Percentiles rank a stretch among this genome's conserved stretches.
phyloP scores from a whole-genome alignment of 306 rosid species.

The Leucaena leucocephala region DNA sequence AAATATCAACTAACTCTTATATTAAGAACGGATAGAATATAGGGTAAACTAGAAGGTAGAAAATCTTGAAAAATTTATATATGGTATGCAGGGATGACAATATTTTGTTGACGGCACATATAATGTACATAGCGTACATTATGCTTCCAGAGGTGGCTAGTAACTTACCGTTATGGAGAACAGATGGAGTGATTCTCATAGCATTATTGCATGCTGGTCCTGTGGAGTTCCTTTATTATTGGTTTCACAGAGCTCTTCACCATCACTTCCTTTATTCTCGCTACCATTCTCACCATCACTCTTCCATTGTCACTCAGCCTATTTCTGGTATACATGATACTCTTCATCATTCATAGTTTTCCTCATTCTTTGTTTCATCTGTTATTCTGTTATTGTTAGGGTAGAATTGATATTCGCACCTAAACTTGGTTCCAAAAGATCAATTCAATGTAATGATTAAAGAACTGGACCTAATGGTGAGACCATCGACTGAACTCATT shows the following conservation, averaged over 20 bases:
- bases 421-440: too few relatives aligned
- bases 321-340: background rate
- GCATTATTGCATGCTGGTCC: background rate
- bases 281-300: background rate
- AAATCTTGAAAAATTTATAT: too few relatives aligned
- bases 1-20: too few relatives aligned
- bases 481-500: too few relatives aligned
- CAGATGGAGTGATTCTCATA: background rate
- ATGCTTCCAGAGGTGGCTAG: background rate
- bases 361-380: background rate
- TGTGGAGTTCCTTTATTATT: background rate
- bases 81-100: background rate
- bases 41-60: too few relatives aligned
- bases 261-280: background rate
- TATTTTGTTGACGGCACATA: background rate
- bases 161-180: background rate
- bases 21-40: too few relatives aligned
- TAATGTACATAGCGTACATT: background rate
- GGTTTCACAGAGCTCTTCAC: background rate
- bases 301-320: background rate
- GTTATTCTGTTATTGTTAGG: background rate
- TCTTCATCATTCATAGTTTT: background rate
- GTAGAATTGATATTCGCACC: background rate
- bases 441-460: too few relatives aligned
- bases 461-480: too few relatives aligned